phyloP scores from a whole-genome alignment of 495 filamentous ascomycete species.

The Aspergillus carlsbadensis region DNA sequence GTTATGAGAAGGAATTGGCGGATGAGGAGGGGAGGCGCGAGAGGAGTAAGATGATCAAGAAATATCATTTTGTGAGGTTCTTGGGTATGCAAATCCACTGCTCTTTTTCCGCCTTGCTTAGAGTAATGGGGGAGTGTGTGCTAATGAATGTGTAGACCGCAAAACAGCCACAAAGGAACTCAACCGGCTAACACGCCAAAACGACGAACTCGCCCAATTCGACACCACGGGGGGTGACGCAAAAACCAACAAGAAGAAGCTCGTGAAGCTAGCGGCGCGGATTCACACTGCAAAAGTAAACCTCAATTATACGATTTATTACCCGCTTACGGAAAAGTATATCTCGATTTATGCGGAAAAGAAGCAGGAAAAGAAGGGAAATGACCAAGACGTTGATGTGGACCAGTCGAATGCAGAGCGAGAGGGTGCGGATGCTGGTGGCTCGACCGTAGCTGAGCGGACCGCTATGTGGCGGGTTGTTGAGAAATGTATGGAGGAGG shows the following conservation, averaged over 20 bases:
- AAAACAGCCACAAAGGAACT: constrained; percentile 76
- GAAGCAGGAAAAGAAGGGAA: constrained; percentile 20
- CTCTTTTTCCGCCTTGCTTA: not conserved
- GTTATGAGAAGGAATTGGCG: constrained; percentile 70
- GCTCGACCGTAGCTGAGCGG: constrained; percentile 29
- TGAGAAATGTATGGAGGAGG: constrained; percentile 66
- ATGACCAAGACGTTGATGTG: constrained; percentile 14
- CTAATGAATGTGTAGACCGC: constrained; percentile 55
- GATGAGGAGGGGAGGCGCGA: constrained; percentile 60
- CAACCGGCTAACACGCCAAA: constrained; percentile 51
- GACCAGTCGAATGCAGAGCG: constrained; percentile 8
- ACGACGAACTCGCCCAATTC: constrained; percentile 44
- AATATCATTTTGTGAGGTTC: constrained; percentile 96
- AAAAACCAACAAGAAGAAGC: constrained; percentile 44
- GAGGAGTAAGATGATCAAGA: constrained; percentile 72
- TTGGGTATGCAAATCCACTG: constrained; percentile 49
- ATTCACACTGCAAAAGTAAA: constrained; percentile 76
- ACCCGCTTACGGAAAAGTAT: constrained; percentile 77
- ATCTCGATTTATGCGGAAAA: constrained; percentile 66
- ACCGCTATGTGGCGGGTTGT: constrained; percentile 69
- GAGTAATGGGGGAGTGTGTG: not conserved
- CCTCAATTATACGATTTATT: constrained; percentile 82
- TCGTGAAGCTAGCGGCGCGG: constrained; percentile 49
- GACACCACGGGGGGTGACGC: constrained; percentile 22
- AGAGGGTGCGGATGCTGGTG: not conserved